Conservation (phyloP, 2,329 filamentous ascomycete genomes). For the Stagonosporopsis tanaceti region DNA sequence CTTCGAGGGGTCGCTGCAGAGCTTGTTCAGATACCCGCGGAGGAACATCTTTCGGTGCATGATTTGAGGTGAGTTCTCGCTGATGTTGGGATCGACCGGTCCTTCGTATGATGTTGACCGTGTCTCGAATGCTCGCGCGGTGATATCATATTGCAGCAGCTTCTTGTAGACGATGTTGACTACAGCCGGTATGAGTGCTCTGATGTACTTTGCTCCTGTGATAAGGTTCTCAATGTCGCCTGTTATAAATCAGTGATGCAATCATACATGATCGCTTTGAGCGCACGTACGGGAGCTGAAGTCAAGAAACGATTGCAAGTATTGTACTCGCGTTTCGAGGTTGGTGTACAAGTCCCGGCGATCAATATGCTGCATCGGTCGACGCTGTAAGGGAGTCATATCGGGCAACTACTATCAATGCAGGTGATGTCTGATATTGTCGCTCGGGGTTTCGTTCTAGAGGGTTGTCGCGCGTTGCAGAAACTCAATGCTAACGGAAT, state of each 20-base stretch:
- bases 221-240: constrained; percentile 76
- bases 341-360: constrained; percentile 75
- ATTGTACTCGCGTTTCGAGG: constrained; percentile 73
- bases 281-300: constrained; percentile 70
- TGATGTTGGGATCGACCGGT: constrained; percentile 68
- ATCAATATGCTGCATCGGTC: constrained; percentile 67
- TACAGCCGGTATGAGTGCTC: constrained; percentile 80
- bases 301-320: constrained; percentile 78
- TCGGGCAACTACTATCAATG: background rate
- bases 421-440: background rate
- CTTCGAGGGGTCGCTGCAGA: constrained; percentile 76
- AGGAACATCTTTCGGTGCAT: constrained; percentile 79
- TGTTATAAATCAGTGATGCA: background rate
- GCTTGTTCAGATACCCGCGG: constrained; percentile 75
- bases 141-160: constrained; percentile 81
- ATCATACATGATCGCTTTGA: too few species aligned
- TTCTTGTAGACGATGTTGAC: constrained; percentile 88
- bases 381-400: constrained; percentile 39
- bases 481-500: background rate
- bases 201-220: constrained; percentile 77
- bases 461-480: background rate
- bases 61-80: constrained; percentile 77
- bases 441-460: background rate
- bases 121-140: constrained; percentile 75
- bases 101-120: constrained; percentile 69